A percentile compares a stretch with the other conserved stretches of the same genome.
Evolutionary conservation across 2,329 filamentous ascomycete species (phyloP).

Genomic region (Trichoderma simmonsii): DNA sequence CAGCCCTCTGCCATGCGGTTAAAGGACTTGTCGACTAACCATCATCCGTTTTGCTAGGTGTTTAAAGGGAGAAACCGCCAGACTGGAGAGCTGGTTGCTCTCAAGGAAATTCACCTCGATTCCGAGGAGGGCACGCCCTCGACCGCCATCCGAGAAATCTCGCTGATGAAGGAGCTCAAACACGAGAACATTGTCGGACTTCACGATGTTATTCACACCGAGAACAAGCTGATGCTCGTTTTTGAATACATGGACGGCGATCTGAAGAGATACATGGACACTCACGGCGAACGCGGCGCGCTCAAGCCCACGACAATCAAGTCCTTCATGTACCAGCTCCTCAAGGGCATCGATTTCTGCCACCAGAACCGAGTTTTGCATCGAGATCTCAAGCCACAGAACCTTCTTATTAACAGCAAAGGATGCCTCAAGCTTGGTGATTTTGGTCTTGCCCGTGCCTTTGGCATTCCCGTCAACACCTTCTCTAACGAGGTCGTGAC

Average conservation of each 20-base stretch:
- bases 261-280: slow-evolving; percentile 98
- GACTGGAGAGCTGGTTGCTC: slow-evolving; percentile 90
- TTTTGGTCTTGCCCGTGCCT: slow-evolving; percentile 89
- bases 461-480: slow-evolving; percentile 96
- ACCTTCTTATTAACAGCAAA: slow-evolving; percentile 90
- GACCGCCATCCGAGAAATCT: slow-evolving; percentile 97
- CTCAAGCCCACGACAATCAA: slow-evolving; percentile 91
- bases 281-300: slow-evolving; percentile 80
- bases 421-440: slow-evolving; percentile 89
- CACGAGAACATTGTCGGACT: slow-evolving; percentile 97
- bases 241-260: slow-evolving; percentile 99
- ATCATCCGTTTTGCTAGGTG: slow-evolving; percentile 56
- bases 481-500: slow-evolving; percentile 98
- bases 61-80: slow-evolving; percentile 98
- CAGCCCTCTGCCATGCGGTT: neutral
- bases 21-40: neutral
- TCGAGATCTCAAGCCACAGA: slow-evolving; percentile 93
- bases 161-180: slow-evolving; percentile 98
- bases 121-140: slow-evolving; percentile 97
- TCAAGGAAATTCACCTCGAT: slow-evolving; percentile 98
- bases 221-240: slow-evolving; percentile 99
- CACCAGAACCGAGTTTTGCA: slow-evolving; percentile 96
- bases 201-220: slow-evolving; percentile 98
- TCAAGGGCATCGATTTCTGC: slow-evolving; percentile 95
- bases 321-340: slow-evolving; percentile 97